Evolutionary conservation across 306 rosid genomes (phyloP).

Genomic region (Rosa rugosa): DNA sequence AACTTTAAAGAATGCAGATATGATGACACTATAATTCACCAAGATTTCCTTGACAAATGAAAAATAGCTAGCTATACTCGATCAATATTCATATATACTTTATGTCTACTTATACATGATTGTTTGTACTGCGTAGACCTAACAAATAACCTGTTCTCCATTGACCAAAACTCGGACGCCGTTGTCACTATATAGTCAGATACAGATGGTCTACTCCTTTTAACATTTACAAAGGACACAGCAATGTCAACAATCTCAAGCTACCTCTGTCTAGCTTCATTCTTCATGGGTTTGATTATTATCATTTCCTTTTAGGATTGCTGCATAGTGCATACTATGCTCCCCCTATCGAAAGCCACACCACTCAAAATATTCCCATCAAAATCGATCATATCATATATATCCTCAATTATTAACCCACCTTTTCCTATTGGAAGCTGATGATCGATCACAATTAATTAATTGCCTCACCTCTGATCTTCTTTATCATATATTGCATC

Average conservation of each 20-base stretch:
- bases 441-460: not conserved
- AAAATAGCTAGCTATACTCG: not conserved
- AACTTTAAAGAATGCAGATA: not conserved
- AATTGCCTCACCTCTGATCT: not conserved
- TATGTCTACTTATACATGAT: not conserved
- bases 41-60: not conserved
- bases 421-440: conserved; percentile 5
- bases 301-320: not conserved
- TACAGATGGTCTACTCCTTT: conserved; percentile 14
- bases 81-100: not conserved
- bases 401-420: conserved; percentile 17
- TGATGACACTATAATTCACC: not conserved
- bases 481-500: not conserved
- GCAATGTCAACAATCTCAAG: conserved; percentile 34
- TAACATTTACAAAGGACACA: conserved; percentile 19
- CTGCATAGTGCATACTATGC: not conserved
- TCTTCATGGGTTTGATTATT: not conserved
- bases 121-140: conserved; percentile 19
- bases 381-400: not conserved
- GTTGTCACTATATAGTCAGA: not conserved
- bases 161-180: conserved; percentile 21
- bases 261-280: not conserved
- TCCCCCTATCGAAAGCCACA: conserved; percentile 6
- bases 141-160: conserved; percentile 27
- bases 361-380: conserved; percentile 18